Conservation (phyloP, 495 filamentous ascomycete species). For the Xylaria intraflava region DNA sequence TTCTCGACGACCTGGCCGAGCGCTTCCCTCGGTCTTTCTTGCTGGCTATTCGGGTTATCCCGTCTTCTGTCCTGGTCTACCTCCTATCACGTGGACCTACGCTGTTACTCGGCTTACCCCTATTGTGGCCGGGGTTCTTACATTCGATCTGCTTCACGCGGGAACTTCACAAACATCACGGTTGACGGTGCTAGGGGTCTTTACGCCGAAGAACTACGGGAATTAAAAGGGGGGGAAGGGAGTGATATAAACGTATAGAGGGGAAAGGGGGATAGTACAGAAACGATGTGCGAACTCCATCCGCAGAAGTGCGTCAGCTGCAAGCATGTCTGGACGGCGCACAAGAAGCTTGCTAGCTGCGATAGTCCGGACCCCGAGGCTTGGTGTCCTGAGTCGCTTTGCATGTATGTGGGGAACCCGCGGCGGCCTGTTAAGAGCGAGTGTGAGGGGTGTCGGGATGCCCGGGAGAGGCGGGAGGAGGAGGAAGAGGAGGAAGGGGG, state of each 20-base stretch:
- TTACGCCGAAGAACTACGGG: background rate
- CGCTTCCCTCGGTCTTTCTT: no score
- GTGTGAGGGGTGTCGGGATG: constrained; percentile 11
- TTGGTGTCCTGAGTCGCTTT: constrained; percentile 12
- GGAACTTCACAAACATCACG: no score
- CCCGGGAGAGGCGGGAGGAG: constrained; percentile 3
- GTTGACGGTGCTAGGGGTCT: no score
- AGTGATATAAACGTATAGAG: background rate
- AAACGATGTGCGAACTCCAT: constrained; percentile 21
- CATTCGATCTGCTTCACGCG: no score
- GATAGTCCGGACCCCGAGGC: constrained; percentile 11
- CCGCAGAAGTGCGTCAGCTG: constrained; percentile 14
- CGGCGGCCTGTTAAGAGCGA: constrained; percentile 12
- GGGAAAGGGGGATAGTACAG: background rate
- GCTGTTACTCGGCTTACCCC: no score
- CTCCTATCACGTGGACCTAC: no score
- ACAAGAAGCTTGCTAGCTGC: constrained; percentile 19
- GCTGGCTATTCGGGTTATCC: no score
- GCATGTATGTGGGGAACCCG: constrained; percentile 18
- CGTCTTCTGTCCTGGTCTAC: no score
- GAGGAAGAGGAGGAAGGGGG: background rate
- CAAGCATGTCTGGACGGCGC: constrained; percentile 11
- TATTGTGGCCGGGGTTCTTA: no score
- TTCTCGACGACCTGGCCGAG: no score
- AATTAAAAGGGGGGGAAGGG: background rate